Conservation (phyloP, 2,329 filamentous ascomycete genomes). For the Geosmithia morbida region DNA sequence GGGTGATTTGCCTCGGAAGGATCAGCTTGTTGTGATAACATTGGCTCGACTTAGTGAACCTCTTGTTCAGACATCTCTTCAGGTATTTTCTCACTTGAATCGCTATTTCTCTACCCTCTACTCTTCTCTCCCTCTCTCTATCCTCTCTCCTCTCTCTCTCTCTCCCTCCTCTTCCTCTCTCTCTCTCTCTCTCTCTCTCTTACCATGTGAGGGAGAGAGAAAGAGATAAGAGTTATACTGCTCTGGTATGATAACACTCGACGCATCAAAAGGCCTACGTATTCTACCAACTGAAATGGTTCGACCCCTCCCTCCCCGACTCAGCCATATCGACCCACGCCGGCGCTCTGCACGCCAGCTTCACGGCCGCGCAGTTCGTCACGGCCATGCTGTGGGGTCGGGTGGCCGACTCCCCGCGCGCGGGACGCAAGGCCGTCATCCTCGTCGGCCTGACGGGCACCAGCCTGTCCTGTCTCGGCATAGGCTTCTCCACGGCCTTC, state of each 20-base stretch:
- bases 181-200: too few species aligned
- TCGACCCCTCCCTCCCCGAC: conserved; percentile 36
- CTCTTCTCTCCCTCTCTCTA: neutral
- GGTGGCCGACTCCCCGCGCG: conserved; percentile 44
- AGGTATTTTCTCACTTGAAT: conserved; percentile 19
- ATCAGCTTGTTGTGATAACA: conserved; percentile 64
- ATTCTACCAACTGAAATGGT: conserved; percentile 71
- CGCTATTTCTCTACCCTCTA: neutral
- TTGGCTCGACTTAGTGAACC: conserved; percentile 71
- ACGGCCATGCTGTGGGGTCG: conserved; percentile 76
- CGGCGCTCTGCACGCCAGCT: conserved; percentile 59
- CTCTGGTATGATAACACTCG: too few species aligned
- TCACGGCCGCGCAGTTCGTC: conserved; percentile 64
- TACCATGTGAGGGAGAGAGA: too few species aligned
- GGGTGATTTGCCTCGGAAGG: conserved; percentile 60
- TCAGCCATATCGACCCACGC: conserved; percentile 60
- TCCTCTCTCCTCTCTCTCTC: neutral
- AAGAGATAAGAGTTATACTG: too few species aligned
- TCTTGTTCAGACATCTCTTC: conserved; percentile 61
- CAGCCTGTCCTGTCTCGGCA: conserved; percentile 25
- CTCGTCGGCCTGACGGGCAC: conserved; percentile 63
- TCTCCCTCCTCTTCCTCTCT: neutral
- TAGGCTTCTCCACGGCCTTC: conserved; percentile 52
- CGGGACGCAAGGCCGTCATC: conserved; percentile 65
- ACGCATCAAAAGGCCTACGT: conserved; percentile 70